These are phyloP conservation scores for Actinomortierella ambigua DNA, from an alignment of 371 early-diverging fungal species.

Conservation along the genomic window DNA sequence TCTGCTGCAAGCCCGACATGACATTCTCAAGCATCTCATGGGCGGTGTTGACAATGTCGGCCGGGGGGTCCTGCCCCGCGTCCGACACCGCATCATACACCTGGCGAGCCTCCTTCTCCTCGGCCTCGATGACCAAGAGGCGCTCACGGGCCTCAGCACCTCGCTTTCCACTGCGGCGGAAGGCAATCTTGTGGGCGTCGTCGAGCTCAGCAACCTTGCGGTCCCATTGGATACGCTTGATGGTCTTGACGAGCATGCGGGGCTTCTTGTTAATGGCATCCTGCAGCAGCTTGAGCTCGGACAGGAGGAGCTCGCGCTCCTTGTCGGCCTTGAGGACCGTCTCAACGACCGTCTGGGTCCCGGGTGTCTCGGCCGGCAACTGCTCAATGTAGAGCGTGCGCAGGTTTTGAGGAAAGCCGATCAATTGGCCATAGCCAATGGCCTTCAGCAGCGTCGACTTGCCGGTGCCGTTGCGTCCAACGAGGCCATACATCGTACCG, in stretches of 20 bases:
- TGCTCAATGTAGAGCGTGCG: slow-evolving; percentile 82
- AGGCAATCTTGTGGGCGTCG: slow-evolving; percentile 68
- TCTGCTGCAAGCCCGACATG: slow-evolving; percentile 50
- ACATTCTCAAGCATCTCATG: slow-evolving; percentile 63
- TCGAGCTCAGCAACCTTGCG: slow-evolving; percentile 49
- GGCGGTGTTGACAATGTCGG: slow-evolving; percentile 58
- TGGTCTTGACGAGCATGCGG: slow-evolving; percentile 39
- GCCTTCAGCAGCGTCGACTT: slow-evolving; percentile 84
- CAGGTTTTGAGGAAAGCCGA: slow-evolving; percentile 81
- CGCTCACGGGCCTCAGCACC: slow-evolving; percentile 73
- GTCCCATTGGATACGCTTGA: slow-evolving; percentile 46
- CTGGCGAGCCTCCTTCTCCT: slow-evolving; percentile 58
- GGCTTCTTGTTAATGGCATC: slow-evolving; percentile 48
- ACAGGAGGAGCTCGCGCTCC: slow-evolving; percentile 49
- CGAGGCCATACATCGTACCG: slow-evolving; percentile 74
- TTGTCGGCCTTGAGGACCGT: slow-evolving; percentile 77
- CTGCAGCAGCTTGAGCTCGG: slow-evolving; percentile 48
- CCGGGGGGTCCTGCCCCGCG: slow-evolving; percentile 46
- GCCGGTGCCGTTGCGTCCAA: slow-evolving; percentile 92
- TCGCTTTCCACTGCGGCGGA: slow-evolving; percentile 77
- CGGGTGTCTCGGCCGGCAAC: slow-evolving; percentile 57
- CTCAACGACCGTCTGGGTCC: slow-evolving; percentile 59
- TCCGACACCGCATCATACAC: slow-evolving; percentile 25
- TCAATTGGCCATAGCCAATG: slow-evolving; percentile 71
- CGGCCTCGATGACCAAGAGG: slow-evolving; percentile 48